Conservation (phyloP, 768 basidiomycete species). For the Psilocybe tampanensis region DNA sequence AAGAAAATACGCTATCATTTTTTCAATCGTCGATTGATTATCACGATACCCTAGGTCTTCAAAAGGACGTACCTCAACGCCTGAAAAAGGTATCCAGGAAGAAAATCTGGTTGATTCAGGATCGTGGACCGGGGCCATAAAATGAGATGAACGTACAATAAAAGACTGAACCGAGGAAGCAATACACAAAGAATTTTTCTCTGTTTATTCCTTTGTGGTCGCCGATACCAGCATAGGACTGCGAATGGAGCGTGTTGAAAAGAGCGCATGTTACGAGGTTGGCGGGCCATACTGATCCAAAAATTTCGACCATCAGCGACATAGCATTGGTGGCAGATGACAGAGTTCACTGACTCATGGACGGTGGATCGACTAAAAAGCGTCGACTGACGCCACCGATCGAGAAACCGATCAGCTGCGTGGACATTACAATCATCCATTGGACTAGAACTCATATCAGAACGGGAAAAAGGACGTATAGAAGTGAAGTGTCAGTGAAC, state of each 20-base stretch:
- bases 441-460: constrained; percentile 41
- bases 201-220: constrained; percentile 58
- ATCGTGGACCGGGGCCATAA: not conserved
- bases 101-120: constrained; percentile 16
- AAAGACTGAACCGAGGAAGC: constrained; percentile 49
- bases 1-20: not conserved
- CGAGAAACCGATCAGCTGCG: constrained; percentile 72
- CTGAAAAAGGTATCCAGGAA: constrained; percentile 40
- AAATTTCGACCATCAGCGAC: not conserved
- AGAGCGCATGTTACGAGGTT: constrained; percentile 69
- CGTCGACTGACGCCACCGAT: constrained; percentile 69
- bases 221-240: constrained; percentile 63
- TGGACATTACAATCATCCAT: constrained; percentile 68
- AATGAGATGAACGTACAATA: constrained; percentile 36
- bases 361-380: constrained; percentile 67
- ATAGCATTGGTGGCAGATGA: not conserved
- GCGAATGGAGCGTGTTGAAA: constrained; percentile 75
- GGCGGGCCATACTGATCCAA: constrained; percentile 60
- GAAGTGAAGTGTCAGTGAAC: not conserved
- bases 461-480: not conserved
- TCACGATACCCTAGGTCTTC: constrained; percentile 14
- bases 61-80: not conserved
- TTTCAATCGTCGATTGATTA: too few species aligned
- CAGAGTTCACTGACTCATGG: constrained; percentile 38
- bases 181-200: constrained; percentile 67